phyloP scores from a whole-genome alignment of 371 early-diverging fungal genomes.

The Sporodiniella umbellata region DNA sequence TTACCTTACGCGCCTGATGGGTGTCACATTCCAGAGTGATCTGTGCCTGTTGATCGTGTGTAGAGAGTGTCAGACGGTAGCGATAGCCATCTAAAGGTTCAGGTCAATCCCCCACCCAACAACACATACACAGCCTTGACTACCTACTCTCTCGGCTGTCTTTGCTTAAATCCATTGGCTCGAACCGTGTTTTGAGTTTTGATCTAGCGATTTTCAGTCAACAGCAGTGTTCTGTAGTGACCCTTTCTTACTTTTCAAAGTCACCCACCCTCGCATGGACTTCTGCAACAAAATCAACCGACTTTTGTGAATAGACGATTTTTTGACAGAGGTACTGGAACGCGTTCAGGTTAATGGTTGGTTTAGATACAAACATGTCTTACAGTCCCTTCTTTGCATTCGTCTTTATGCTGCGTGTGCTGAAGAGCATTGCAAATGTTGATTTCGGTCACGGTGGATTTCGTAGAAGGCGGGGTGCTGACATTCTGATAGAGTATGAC shows the following conservation, averaged over 20 bases:
- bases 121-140: too few species aligned
- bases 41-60: conserved; percentile 22
- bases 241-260: conserved; percentile 20
- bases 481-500: conserved; percentile 12
- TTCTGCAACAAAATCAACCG: conserved; percentile 6
- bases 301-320: conserved; percentile 7
- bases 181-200: conserved; percentile 9
- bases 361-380: too few species aligned
- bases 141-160: conserved; percentile 31
- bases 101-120: too few species aligned
- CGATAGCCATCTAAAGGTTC: too few species aligned
- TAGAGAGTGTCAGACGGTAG: conserved; percentile 18
- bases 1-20: conserved; percentile 12
- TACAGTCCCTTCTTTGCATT: conserved; percentile 24
- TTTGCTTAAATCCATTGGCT: conserved; percentile 11
- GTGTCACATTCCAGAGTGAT: conserved; percentile 30
- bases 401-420: conserved; percentile 9
- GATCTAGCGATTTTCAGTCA: too few species aligned
- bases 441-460: conserved; percentile 12
- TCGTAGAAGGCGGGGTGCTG: conserved; percentile 15
- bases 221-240: neutral
- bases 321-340: conserved; percentile 24
- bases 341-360: too few species aligned
- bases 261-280: conserved; percentile 25
- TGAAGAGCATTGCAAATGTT: conserved; percentile 25